Base-by-base conservation (phyloP, 106 monocot species). In the Xerophyta viscosa region DNA sequence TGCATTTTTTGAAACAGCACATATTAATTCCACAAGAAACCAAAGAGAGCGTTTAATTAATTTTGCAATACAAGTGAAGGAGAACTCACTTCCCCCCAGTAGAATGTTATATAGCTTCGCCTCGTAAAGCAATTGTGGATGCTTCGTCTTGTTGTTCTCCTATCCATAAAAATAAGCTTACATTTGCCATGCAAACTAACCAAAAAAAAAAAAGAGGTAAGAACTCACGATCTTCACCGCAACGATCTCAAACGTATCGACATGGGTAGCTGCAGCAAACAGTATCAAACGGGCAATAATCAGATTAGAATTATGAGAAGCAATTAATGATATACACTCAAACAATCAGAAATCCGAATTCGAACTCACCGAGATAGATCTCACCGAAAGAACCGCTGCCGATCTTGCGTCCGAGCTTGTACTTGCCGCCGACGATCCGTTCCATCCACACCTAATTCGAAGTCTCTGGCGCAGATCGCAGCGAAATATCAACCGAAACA, bases 361-460 rank as follows among this genome's bases (percentile, higher is more conserved):
- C n/a, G n/a, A n/a, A 54, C 57, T 69, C 42, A 91, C 91, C 91
- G 30, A 91, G 86, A 52, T 60, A 86, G 75, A 91, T 86, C 82
- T 91, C 91, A 6, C 86, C 91, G 56, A 91, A 91, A 27, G 86
- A 91, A 37, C 91, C 91, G 45, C 91, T 82, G 6, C 91, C 91
- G 52, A 91, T 91, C 86, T 91, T 86, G 25, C 91, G 74, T 5
- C 86, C 91, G 3, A 91, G 74, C 91, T 82, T 91, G 67, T 78
- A 91, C 61, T 82, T 91, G 19, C 69, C 81, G 17, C 91, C 91
- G 46, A 91, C 67, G 55, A 86, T 86, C 31, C 91, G 78, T 41
- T 91, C 86, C 91, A 86, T 91, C 81, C 91, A 82, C 82, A 26
- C 36, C 37, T 20, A 22, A 20, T 29, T 17, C 4, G 14, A 17